Base-by-base conservation (phyloP, 495 filamentous ascomycete species). In the Collariella sp. region DNA sequence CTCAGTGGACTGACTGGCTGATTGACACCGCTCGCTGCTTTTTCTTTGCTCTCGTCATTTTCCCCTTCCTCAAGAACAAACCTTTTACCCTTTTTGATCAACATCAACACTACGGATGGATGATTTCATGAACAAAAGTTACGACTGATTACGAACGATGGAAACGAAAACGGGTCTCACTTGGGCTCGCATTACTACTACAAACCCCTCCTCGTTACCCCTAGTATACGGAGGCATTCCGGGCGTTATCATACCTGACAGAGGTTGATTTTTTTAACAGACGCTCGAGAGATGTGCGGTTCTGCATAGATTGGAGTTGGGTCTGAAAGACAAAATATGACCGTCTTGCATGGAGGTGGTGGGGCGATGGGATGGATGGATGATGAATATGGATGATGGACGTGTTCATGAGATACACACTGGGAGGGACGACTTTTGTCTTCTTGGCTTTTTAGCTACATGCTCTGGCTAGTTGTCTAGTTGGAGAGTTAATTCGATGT, bases 261-360 rank as follows among this genome's bases (percentile, higher is more conserved):
- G 34, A 13, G 36, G 31, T 38, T 39, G n/a, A n/a, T n/a, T n/a
- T n/a, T n/a, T n/a, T n/a, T n/a, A n/a, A n/a, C n/a, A n/a, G n/a
- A n/a, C n/a, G n/a, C n/a, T n/a, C n/a, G n/a, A n/a, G n/a, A n/a
- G n/a, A n/a, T n/a, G n/a, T n/a, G n/a, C 3, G 41, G 33, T 34
- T 38, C 33, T 46, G 43, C 10, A 55, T 34, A 42, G 44, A 50
- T 52, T 40, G 36, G 54, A 46, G 50, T 49, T 53, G 39, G 50
- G 49, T 39, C 44, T 48, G 29, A 43, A 50, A 56, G 42, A 48
- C 46, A 35, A 31, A 44, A 51, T 46, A 52, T 38, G 41, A 52
- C 48, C 39, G 54, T 29, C 46, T 45, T 39, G 46, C 46, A 50
- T 56, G 46, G 46, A 16, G 47, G 38, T 33, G 54, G 50, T 38